These are phyloP conservation scores for Pseudogymnoascus sp. DNA, from an alignment of 2,329 filamentous ascomycete species.

Conservation along the genomic window DNA sequence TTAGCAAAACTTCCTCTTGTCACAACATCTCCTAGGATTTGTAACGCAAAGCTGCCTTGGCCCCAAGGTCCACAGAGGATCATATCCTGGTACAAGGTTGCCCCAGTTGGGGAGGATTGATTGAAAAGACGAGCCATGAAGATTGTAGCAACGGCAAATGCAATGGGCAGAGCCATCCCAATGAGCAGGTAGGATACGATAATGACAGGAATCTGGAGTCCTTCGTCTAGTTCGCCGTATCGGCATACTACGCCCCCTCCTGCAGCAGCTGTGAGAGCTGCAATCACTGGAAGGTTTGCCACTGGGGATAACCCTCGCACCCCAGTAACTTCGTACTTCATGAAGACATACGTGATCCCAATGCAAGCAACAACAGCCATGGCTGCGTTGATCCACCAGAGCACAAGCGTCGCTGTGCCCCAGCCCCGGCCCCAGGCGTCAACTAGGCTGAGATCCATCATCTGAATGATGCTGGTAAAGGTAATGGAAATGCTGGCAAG, in stretches of 20 bases:
- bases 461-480: slow-evolving; percentile 23
- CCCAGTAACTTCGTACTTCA: slow-evolving; percentile 30
- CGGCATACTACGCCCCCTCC: slow-evolving; percentile 31
- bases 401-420: slow-evolving; percentile 28
- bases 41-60: slow-evolving; percentile 33
- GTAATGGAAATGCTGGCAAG: slow-evolving; percentile 32
- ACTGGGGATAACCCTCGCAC: slow-evolving; percentile 28
- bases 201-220: slow-evolving; percentile 31
- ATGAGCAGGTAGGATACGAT: slow-evolving; percentile 34
- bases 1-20: slow-evolving; percentile 24
- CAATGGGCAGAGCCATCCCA: slow-evolving; percentile 28
- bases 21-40: slow-evolving; percentile 30
- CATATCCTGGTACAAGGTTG: slow-evolving; percentile 31
- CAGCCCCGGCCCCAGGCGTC: slow-evolving; percentile 24
- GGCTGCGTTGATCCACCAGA: slow-evolving; percentile 34
- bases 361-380: slow-evolving; percentile 29
- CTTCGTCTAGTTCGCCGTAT: slow-evolving; percentile 20
- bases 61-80: slow-evolving; percentile 34
- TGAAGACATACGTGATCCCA: slow-evolving; percentile 28
- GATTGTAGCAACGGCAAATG: slow-evolving; percentile 27
- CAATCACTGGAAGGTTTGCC: slow-evolving; percentile 32
- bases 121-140: slow-evolving; percentile 29
- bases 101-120: slow-evolving; percentile 17
- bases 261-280: slow-evolving; percentile 33
- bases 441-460: slow-evolving; percentile 22